These are phyloP conservation scores for Podospora pseudopauciseta DNA, from an alignment of 495 filamentous ascomycete genomes.

Conservation along the genomic window DNA sequence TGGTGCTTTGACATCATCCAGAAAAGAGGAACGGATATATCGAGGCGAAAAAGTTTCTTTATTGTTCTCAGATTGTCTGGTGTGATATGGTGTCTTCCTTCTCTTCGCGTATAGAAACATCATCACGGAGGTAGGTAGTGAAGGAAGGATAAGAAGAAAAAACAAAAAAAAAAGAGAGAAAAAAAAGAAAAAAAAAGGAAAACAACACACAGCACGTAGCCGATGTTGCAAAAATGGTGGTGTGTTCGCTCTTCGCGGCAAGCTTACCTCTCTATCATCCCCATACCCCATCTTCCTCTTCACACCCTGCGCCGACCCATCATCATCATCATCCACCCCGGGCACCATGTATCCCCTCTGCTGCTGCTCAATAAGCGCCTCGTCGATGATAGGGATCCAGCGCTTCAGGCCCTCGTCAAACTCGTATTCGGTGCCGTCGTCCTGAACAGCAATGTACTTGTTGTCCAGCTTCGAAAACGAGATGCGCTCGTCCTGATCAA, in stretches of 20 bases:
- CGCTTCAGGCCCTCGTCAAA: constrained; percentile 67
- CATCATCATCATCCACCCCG: constrained; percentile 61
- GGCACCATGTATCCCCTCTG: constrained; percentile 59
- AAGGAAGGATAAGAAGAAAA: background rate
- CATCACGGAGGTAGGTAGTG: background rate
- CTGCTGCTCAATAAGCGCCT: constrained; percentile 74
- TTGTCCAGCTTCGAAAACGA: constrained; percentile 77
- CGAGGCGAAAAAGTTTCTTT: background rate
- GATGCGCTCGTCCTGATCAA: constrained; percentile 78
- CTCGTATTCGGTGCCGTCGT: constrained; percentile 81
- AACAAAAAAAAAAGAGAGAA: constrained; percentile 6
- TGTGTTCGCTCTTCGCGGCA: constrained; percentile 16
- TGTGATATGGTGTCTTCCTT: background rate
- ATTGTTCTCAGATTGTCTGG: background rate
- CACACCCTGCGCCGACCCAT: constrained; percentile 44
- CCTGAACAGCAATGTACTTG: constrained; percentile 79
- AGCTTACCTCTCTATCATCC: constrained; percentile 59
- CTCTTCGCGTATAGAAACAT: background rate
- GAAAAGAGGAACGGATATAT: background rate
- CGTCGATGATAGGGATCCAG: constrained; percentile 81
- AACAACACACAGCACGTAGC: constrained; percentile 11
- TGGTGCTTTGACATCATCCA: background rate
- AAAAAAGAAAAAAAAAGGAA: constrained; percentile 1
- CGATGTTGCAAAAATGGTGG: constrained; percentile 14
- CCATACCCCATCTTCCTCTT: constrained; percentile 69